Percentiles rank a stretch among this genome's conserved stretches.
phyloP scores from a whole-genome alignment of 768 basidiomycete genomes.

The Sarcodon sp. region DNA sequence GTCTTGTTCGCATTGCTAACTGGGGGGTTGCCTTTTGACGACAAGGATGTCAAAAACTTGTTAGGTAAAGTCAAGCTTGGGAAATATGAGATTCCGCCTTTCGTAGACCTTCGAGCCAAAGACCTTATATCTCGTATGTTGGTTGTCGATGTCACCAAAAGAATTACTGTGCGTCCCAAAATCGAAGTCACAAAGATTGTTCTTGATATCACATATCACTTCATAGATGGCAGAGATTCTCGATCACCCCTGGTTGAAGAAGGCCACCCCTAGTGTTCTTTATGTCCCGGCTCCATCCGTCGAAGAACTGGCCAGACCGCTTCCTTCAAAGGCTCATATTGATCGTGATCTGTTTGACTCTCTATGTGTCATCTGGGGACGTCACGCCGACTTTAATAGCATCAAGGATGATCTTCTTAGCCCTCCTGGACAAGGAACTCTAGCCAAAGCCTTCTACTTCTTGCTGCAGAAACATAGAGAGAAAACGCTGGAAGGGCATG shows the following conservation, averaged over 20 bases:
- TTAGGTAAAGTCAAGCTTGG: constrained; percentile 82
- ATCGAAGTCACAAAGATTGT: background rate
- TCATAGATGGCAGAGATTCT: constrained; percentile 77
- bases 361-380: constrained; percentile 75
- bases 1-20: constrained; percentile 86
- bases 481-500: constrained; percentile 40
- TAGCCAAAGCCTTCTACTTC: constrained; percentile 86
- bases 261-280: constrained; percentile 33
- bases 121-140: constrained; percentile 84
- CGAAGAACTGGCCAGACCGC: constrained; percentile 49
- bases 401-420: constrained; percentile 60
- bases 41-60: constrained; percentile 68
- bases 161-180: constrained; percentile 56
- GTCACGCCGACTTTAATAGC: constrained; percentile 43
- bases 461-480: constrained; percentile 69
- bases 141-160: constrained; percentile 64
- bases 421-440: constrained; percentile 52
- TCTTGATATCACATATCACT: background rate
- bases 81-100: constrained; percentile 70
- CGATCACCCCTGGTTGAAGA: constrained; percentile 70
- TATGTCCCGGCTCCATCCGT: constrained; percentile 27
- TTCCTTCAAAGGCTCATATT: constrained; percentile 54
- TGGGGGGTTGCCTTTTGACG: constrained; percentile 88
- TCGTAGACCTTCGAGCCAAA: constrained; percentile 72
- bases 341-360: constrained; percentile 71